phyloP scores from a whole-genome alignment of 176 grass and related monocot species.

The Stipa capillata region DNA sequence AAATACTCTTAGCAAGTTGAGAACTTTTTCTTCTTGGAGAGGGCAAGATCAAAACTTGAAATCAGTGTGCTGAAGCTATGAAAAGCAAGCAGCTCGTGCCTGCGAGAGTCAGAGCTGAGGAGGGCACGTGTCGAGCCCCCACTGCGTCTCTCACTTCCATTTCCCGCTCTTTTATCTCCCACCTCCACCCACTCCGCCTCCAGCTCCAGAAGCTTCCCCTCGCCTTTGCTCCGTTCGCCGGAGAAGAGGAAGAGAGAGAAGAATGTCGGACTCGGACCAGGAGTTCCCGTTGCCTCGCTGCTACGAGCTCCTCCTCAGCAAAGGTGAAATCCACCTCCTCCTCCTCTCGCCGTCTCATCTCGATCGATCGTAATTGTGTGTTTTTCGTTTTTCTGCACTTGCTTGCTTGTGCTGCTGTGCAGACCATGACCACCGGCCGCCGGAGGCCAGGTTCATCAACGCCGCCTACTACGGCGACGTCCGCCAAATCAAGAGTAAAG shows the following conservation, averaged over 20 bases:
- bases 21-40: too few relatives aligned
- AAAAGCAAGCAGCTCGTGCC: too few relatives aligned
- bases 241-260: neutral
- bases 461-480: conserved; percentile 2
- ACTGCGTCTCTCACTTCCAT: too few relatives aligned
- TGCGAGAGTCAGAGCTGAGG: too few relatives aligned
- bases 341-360: too few relatives aligned
- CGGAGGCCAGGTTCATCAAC: neutral
- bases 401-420: neutral
- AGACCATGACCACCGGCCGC: neutral
- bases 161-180: neutral
- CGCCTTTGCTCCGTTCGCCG: neutral
- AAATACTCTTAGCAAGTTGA: too few relatives aligned
- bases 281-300: neutral
- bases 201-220: neutral
- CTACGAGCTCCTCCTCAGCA: conserved; percentile 9
- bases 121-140: too few relatives aligned
- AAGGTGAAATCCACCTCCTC: too few relatives aligned
- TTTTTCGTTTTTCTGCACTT: too few relatives aligned
- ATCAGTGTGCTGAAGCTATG: too few relatives aligned
- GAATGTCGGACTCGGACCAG: neutral
- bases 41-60: too few relatives aligned
- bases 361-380: too few relatives aligned
- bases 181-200: neutral
- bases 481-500: conserved; percentile 18